phyloP scores from a whole-genome alignment of 257 asterid species.

The Fraxinus cuspidata region DNA sequence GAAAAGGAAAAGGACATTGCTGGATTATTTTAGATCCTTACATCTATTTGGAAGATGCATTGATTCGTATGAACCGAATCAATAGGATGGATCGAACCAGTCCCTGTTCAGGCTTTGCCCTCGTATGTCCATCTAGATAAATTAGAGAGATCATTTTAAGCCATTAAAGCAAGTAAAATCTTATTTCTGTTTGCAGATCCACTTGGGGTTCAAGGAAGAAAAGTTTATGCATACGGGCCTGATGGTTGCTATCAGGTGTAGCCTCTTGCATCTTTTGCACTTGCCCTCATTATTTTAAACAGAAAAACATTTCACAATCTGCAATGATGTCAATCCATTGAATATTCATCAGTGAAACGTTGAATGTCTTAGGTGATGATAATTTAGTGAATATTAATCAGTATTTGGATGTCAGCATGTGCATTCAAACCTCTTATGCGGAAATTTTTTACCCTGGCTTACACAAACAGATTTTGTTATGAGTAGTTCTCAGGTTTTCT shows the following conservation, averaged over 20 bases:
- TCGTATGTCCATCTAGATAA: not conserved
- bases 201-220: conserved; percentile 95
- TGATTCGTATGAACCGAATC: not conserved
- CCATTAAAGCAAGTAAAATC: conserved; percentile 10
- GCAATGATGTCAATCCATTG: not conserved
- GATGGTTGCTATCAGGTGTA: conserved; percentile 64
- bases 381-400: not conserved
- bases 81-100: not conserved
- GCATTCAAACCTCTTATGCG: not conserved
- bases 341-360: not conserved
- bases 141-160: not conserved
- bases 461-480: not conserved
- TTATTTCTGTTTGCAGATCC: conserved; percentile 55
- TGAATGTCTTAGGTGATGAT: not conserved
- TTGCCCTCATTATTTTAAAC: not conserved
- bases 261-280: not conserved
- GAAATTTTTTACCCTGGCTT: not conserved
- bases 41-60: no score
- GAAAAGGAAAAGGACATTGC: not conserved
- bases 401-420: not conserved
- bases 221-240: conserved; percentile 64
- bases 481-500: not conserved
- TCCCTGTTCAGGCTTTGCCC: not conserved
- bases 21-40: not conserved
- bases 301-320: not conserved